phyloP scores from a whole-genome alignment of 768 basidiomycete genomes.

The Termitomyces sp. region DNA sequence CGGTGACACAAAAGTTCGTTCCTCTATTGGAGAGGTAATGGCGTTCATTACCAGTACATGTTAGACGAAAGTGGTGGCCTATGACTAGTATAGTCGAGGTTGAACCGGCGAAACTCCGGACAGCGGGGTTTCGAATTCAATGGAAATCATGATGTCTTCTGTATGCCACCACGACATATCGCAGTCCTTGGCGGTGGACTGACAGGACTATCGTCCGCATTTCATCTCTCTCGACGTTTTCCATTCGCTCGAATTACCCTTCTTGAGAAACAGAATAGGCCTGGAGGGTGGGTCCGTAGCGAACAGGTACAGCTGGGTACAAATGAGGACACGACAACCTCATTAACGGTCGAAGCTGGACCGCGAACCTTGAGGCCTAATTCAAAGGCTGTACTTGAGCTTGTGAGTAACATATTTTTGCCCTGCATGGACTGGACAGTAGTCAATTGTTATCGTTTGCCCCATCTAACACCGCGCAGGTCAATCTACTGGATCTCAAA shows the following conservation, averaged over 20 bases:
- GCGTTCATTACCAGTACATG: too few species aligned
- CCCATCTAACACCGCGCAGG: slow-evolving; percentile 38
- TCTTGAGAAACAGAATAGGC: slow-evolving; percentile 57
- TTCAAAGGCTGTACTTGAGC: slow-evolving; percentile 67
- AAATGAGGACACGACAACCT: slow-evolving; percentile 17
- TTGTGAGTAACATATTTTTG: slow-evolving; percentile 49
- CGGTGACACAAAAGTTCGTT: too few species aligned
- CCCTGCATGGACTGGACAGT: not conserved
- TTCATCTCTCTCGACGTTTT: slow-evolving; percentile 67
- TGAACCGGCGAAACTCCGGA: not conserved
- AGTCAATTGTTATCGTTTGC: not conserved
- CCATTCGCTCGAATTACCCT: slow-evolving; percentile 59
- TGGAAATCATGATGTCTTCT: slow-evolving; percentile 1
- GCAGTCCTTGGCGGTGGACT: slow-evolving; percentile 80
- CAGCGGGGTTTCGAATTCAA: not conserved
- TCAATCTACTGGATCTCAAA: slow-evolving; percentile 67
- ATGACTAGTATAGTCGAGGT: not conserved
- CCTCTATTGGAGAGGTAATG: too few species aligned
- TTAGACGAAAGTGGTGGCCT: too few species aligned
- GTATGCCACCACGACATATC: slow-evolving; percentile 31
- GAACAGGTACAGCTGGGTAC: slow-evolving; percentile 44
- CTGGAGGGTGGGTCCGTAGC: slow-evolving; percentile 88
- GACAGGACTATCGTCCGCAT: slow-evolving; percentile 79
- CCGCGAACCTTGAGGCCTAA: slow-evolving; percentile 85
- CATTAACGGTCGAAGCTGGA: slow-evolving; percentile 77